Evolutionary conservation across 2,329 filamentous ascomycete species (phyloP).

Genomic region (Fusarium avenaceum): DNA sequence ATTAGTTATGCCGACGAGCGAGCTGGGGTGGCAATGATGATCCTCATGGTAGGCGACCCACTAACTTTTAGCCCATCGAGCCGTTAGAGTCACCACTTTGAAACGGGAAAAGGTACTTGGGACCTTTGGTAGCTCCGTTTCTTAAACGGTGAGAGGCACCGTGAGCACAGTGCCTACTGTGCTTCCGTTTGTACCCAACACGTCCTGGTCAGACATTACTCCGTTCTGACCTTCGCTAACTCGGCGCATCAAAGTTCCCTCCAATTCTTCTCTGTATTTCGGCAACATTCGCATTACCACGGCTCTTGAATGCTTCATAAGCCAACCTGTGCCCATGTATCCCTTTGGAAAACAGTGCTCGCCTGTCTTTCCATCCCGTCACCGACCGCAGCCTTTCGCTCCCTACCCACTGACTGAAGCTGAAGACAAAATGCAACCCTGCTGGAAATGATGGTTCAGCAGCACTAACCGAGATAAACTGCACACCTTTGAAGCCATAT

Average conservation of each 20-base stretch:
- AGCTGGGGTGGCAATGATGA: not conserved
- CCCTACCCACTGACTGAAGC: constrained; percentile 59
- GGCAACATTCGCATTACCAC: constrained; percentile 31
- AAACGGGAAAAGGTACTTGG: not conserved
- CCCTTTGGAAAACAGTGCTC: constrained; percentile 55
- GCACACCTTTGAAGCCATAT: constrained; percentile 55
- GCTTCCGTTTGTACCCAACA: not conserved
- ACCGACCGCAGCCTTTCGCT: constrained; percentile 57
- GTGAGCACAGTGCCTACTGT: not conserved
- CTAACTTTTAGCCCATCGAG: not conserved
- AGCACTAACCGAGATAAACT: constrained; percentile 43
- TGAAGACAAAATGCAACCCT: constrained; percentile 49
- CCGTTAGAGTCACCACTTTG: not conserved
- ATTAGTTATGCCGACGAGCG: constrained; percentile 4
- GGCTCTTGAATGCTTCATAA: constrained; percentile 52
- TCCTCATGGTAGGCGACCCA: not conserved
- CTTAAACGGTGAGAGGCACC: not conserved
- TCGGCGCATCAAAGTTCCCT: constrained; percentile 5
- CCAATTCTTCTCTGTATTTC: constrained; percentile 29
- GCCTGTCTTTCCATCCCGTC: constrained; percentile 58
- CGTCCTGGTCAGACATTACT: not conserved
- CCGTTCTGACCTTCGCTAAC: not conserved
- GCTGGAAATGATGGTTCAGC: constrained; percentile 36
- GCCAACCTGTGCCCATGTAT: constrained; percentile 55
- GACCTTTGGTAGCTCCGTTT: not conserved